Evolutionary conservation across 2,329 filamentous ascomycete genomes (phyloP).

Genomic region (Helminthosporium solani): DNA sequence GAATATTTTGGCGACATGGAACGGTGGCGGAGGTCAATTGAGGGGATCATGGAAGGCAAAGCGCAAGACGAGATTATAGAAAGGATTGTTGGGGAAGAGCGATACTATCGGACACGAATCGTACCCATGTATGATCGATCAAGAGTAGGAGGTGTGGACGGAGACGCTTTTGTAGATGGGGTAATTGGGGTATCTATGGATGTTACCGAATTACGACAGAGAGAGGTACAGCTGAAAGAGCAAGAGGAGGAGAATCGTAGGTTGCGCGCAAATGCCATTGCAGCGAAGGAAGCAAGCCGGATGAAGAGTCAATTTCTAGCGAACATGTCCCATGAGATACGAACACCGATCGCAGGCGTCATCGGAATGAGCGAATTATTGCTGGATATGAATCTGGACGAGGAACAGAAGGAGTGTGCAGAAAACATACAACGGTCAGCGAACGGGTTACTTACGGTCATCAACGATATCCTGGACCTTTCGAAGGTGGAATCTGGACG

Average conservation of each 20-base stretch:
- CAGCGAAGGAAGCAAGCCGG: slow-evolving; percentile 76
- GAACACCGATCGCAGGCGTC: slow-evolving; percentile 76
- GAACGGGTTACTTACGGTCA: slow-evolving; percentile 79
- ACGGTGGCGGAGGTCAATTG: slow-evolving; percentile 58
- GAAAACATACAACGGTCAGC: slow-evolving; percentile 78
- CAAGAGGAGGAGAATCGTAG: slow-evolving; percentile 69
- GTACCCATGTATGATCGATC: slow-evolving; percentile 64
- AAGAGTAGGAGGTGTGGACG: slow-evolving; percentile 53
- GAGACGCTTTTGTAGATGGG: slow-evolving; percentile 61
- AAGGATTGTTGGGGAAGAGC: slow-evolving; percentile 57
- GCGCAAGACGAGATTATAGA: slow-evolving; percentile 64
- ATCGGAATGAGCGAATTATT: slow-evolving; percentile 78
- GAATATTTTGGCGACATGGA: slow-evolving; percentile 57
- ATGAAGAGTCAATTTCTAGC: slow-evolving; percentile 79
- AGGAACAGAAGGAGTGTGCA: slow-evolving; percentile 72
- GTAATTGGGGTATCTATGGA: slow-evolving; percentile 80
- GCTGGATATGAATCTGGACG: slow-evolving; percentile 64
- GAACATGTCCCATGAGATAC: slow-evolving; percentile 80
- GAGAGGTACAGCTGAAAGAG: slow-evolving; percentile 62
- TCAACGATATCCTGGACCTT: slow-evolving; percentile 89
- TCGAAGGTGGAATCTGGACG: slow-evolving; percentile 81
- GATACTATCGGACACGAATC: slow-evolving; percentile 71
- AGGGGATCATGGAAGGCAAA: slow-evolving; percentile 64
- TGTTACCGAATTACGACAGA: slow-evolving; percentile 68
- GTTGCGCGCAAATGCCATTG: slow-evolving; percentile 71